Conservation (phyloP, 371 early-diverging fungal genomes). For the Mortierella sp. region DNA sequence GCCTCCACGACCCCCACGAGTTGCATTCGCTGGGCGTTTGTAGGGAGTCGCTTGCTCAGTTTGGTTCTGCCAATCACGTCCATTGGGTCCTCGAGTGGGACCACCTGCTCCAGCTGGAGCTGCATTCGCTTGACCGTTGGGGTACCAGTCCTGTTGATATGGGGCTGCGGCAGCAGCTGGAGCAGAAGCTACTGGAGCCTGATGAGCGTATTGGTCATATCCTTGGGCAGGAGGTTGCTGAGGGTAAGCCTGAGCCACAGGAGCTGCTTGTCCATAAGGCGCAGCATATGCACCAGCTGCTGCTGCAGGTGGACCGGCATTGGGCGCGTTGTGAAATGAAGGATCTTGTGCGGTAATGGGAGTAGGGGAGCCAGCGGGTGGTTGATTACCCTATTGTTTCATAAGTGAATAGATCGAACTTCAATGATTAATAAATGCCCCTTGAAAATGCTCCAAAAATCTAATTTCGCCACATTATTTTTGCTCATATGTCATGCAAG, state of each 20-base stretch:
- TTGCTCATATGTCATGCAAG: neutral
- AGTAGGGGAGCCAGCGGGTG: conserved; percentile 28
- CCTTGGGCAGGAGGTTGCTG: conserved; percentile 24
- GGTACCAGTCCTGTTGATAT: conserved; percentile 52
- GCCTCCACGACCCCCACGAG: conserved; percentile 45
- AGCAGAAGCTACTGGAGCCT: conserved; percentile 20
- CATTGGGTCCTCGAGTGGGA: conserved; percentile 34
- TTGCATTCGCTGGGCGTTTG: conserved; percentile 34
- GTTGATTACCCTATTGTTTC: conserved; percentile 38
- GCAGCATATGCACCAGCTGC: conserved; percentile 26
- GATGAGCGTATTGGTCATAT: conserved; percentile 38
- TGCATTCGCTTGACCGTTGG: conserved; percentile 18
- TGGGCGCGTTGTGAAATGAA: conserved; percentile 20
- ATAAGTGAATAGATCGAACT: neutral
- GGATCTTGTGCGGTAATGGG: conserved; percentile 26
- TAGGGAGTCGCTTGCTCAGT: conserved; percentile 36
- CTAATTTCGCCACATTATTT: neutral
- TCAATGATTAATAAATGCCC: neutral
- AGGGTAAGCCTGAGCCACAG: conserved; percentile 21
- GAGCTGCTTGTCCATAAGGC: conserved; percentile 25
- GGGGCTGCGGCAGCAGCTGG: conserved; percentile 16
- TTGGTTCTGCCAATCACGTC: conserved; percentile 34
- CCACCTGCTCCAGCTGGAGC: conserved; percentile 19
- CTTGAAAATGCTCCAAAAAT: neutral
- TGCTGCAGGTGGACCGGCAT: conserved; percentile 24